These are phyloP conservation scores for Casuarina equisetifolia DNA, from an alignment of 306 rosid species.

Conservation along the genomic window DNA sequence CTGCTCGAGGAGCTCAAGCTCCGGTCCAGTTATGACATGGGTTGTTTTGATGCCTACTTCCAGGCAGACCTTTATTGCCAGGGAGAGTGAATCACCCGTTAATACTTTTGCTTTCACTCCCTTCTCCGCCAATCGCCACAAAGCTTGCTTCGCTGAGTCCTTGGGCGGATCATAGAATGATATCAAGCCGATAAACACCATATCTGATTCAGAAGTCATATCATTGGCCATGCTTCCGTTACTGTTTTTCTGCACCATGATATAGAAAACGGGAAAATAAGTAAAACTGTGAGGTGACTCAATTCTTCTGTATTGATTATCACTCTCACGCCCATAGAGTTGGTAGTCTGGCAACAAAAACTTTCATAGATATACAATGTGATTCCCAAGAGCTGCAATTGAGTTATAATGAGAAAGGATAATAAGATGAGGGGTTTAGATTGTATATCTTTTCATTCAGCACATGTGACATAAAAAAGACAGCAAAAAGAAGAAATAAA, in stretches of 20 bases:
- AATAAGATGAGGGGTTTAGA: too few species aligned
- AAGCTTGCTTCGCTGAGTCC: constrained; percentile 85
- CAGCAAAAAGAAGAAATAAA: neutral
- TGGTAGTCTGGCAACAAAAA: neutral
- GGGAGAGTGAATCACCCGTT: constrained; percentile 75
- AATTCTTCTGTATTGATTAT: neutral
- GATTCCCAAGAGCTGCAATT: neutral
- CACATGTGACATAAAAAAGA: neutral
- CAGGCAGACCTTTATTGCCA: constrained; percentile 65
- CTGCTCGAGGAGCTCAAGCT: constrained; percentile 67
- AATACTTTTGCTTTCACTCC: constrained; percentile 85
- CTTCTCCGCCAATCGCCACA: constrained; percentile 69
- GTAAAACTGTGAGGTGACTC: neutral
- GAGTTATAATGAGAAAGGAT: too few species aligned
- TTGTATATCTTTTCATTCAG: neutral
- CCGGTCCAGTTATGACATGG: constrained; percentile 77
- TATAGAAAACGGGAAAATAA: neutral
- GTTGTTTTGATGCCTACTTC: constrained; percentile 80
- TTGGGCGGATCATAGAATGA: constrained; percentile 90
- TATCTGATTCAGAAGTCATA: constrained; percentile 55
- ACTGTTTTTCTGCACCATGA: constrained; percentile 34
- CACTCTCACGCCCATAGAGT: neutral
- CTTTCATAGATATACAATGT: neutral
- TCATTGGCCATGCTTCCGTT: constrained; percentile 22
- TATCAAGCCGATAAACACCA: constrained; percentile 75